Conservation (phyloP, 108 stramenopile genomes). For the Pseudonitzschia multiseries region DNA sequence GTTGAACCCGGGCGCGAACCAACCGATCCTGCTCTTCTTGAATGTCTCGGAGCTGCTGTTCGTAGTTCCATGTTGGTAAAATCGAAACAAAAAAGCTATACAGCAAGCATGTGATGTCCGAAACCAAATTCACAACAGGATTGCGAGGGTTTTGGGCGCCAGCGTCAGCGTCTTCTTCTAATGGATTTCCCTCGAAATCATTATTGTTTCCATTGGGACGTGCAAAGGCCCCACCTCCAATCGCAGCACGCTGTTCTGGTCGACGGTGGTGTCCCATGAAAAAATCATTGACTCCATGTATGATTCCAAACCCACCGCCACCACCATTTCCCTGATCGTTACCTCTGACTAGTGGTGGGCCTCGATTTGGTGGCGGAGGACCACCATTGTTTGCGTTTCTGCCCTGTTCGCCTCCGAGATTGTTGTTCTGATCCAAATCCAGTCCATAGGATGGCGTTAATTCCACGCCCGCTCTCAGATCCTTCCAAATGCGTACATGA, state of each 20-base stretch:
- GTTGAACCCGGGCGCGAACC: not conserved
- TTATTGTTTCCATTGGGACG: not conserved
- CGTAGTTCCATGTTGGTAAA: conserved; percentile 4
- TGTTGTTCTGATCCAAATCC: not conserved
- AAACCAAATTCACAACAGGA: not conserved
- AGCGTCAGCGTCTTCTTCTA: not conserved
- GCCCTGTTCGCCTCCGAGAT: not conserved
- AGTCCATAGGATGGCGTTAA: conserved; percentile 6
- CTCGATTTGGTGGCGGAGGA: not conserved
- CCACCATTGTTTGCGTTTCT: not conserved
- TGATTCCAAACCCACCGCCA: not conserved
- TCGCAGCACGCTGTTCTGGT: not conserved
- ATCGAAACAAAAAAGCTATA: conserved; percentile 16
- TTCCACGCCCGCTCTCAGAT: not conserved
- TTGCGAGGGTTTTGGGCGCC: not conserved
- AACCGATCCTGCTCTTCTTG: not conserved
- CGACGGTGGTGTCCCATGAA: conserved; percentile 3
- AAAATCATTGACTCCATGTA: conserved; percentile 9
- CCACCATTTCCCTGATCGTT: not conserved
- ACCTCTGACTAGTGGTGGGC: not conserved
- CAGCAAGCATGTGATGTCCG: not conserved
- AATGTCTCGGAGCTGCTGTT: conserved; percentile 16
- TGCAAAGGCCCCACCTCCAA: not conserved
- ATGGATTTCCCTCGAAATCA: not conserved
- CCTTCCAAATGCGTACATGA: conserved; percentile 12